phyloP scores from a whole-genome alignment of 768 basidiomycete species.

The Xerocomellus intermedius region DNA sequence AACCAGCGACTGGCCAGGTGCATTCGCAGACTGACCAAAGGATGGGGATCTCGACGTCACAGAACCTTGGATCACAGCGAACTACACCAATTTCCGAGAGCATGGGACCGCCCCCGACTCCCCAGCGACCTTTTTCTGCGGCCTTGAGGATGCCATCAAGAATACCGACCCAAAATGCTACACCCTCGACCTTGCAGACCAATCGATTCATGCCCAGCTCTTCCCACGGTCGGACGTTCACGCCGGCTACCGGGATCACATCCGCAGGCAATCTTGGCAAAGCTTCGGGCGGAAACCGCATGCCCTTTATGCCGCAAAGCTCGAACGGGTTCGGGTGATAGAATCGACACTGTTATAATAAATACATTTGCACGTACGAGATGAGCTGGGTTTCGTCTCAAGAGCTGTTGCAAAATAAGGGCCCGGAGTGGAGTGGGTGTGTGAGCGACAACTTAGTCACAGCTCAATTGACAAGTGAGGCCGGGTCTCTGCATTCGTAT shows the following conservation, averaged over 20 bases:
- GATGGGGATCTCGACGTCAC: conserved; percentile 12
- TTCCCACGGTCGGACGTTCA: conserved; percentile 21
- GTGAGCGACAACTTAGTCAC: conserved; percentile 1
- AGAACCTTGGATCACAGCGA: conserved; percentile 17
- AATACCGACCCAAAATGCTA: conserved; percentile 15
- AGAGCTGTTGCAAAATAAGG: neutral
- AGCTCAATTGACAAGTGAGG: neutral
- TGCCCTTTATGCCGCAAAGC: conserved; percentile 48
- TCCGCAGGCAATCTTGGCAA: conserved; percentile 2
- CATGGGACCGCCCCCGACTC: conserved; percentile 58
- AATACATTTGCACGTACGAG: neutral
- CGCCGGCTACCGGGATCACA: conserved; percentile 14
- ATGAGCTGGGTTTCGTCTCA: neutral
- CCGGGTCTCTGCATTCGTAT: neutral
- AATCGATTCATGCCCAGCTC: conserved; percentile 34
- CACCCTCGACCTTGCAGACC: conserved; percentile 18
- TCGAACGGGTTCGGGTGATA: conserved; percentile 33
- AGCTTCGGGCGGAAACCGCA: conserved; percentile 45
- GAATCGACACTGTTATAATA: neutral
- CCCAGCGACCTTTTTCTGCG: conserved; percentile 35
- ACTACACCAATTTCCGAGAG: conserved; percentile 21
- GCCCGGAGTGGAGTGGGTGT: conserved; percentile 9
- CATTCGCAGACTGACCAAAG: conserved; percentile 9
- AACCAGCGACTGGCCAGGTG: conserved; percentile 19
- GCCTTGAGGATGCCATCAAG: conserved; percentile 29